Evolutionary conservation across 192 early-diverging fungal species (phyloP).

Genomic region (Rhizophagus sp.): DNA sequence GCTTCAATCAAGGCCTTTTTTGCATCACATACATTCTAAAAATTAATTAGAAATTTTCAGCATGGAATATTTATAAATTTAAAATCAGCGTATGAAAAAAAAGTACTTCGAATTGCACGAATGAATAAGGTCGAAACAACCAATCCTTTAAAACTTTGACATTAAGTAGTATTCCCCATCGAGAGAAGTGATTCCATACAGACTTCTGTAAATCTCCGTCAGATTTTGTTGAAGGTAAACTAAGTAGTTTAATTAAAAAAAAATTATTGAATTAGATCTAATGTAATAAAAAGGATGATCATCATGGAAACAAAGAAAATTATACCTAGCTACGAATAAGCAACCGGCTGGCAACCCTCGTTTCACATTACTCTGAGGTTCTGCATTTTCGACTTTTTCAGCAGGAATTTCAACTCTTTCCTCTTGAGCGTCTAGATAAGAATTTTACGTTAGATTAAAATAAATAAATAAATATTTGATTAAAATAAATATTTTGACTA

Average conservation of each 20-base stretch:
- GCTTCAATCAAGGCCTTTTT: constrained; percentile 60
- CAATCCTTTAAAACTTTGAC: constrained; percentile 79
- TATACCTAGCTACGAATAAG: constrained; percentile 74
- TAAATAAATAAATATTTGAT: neutral
- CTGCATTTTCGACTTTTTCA: neutral
- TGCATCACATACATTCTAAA: constrained; percentile 56
- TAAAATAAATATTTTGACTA: neutral
- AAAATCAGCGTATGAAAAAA: neutral
- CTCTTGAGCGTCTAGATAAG: neutral
- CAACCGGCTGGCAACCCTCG: constrained; percentile 58
- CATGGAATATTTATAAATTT: neutral
- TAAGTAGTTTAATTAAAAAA: constrained; percentile 25
- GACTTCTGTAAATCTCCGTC: constrained; percentile 55
- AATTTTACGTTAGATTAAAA: neutral
- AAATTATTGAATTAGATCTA: neutral
- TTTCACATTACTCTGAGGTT: neutral
- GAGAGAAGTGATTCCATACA: constrained; percentile 59
- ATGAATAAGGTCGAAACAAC: constrained; percentile 70
- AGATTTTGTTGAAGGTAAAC: constrained; percentile 52
- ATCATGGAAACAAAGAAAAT: neutral
- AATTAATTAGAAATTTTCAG: neutral
- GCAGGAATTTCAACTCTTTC: neutral
- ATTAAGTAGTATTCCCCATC: constrained; percentile 65
- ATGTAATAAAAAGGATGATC: neutral
- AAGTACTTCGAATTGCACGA: constrained; percentile 73